These are phyloP conservation scores for Tritrichomonas foetus DNA, from an alignment of 208 protist species.

Conservation along the genomic window DNA sequence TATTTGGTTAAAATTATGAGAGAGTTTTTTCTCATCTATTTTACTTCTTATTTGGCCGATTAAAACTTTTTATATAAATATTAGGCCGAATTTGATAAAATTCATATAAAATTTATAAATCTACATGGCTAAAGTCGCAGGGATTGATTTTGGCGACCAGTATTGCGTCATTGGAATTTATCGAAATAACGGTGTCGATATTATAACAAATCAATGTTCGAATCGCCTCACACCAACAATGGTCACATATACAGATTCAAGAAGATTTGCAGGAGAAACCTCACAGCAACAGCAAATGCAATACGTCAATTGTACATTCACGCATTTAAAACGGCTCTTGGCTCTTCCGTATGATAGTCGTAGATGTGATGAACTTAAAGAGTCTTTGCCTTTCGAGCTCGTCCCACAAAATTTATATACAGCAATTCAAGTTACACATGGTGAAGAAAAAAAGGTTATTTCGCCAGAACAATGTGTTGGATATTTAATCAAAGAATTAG, in stretches of 20 bases:
- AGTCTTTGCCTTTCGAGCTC: background rate
- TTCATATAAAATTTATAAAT: no score
- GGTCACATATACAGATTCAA: background rate
- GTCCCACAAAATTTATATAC: background rate
- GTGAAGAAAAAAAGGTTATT: background rate
- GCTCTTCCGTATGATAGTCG: background rate
- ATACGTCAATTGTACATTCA: background rate
- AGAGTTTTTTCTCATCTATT: no score
- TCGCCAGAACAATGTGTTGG: constrained; percentile 1
- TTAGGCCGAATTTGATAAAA: no score
- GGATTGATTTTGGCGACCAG: background rate
- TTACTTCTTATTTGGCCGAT: no score
- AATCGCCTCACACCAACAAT: background rate
- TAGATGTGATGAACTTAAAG: background rate
- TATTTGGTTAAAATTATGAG: no score
- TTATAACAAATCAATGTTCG: constrained; percentile 4
- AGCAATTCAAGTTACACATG: background rate
- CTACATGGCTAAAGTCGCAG: background rate
- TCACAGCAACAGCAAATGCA: background rate
- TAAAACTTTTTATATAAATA: no score
- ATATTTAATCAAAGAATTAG: background rate
- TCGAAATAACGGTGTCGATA: background rate
- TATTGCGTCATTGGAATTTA: background rate
- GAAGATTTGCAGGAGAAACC: background rate
- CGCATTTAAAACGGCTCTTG: background rate